Percentiles rank a stretch among this genome's conserved stretches.
Conservation (phyloP, 129 eudicot species). For the Pulicaria dysenterica region DNA sequence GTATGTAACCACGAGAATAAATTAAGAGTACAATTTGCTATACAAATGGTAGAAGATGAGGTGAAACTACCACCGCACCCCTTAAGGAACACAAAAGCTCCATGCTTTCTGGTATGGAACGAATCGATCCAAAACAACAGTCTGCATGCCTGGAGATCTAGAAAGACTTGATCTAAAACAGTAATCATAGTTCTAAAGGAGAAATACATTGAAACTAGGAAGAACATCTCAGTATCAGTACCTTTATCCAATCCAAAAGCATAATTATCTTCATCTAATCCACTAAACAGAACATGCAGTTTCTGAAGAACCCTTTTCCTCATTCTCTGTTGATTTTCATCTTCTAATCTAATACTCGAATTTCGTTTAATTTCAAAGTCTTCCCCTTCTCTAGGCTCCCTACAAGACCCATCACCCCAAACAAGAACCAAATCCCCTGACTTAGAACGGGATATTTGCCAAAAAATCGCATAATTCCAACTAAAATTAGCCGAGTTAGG, state of each 20-base stretch:
- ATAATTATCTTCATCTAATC: conserved; percentile 71
- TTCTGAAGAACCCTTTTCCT: conserved; percentile 75
- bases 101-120: conserved; percentile 47
- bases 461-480: conserved; percentile 92
- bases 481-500: conserved; percentile 58
- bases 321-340: conserved; percentile 71
- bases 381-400: conserved; percentile 80
- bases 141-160: conserved; percentile 68
- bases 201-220: conserved; percentile 84
- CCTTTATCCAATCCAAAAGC: conserved; percentile 87
- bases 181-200: conserved; percentile 59
- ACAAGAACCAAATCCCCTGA: conserved; percentile 76
- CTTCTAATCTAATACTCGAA: conserved; percentile 48
- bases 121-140: conserved; percentile 61
- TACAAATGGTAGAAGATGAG: no score
- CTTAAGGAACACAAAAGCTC: conserved; percentile 47
- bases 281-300: conserved; percentile 62
- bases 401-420: conserved; percentile 97
- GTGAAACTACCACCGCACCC: no score
- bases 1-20: no score
- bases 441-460: conserved; percentile 73
- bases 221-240: conserved; percentile 89
- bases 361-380: conserved; percentile 52
- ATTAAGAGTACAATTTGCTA: no score
- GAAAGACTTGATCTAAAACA: conserved; percentile 66